Base-by-base conservation (phyloP, 2,329 filamentous ascomycete genomes). In the Talaromyces sp. region DNA sequence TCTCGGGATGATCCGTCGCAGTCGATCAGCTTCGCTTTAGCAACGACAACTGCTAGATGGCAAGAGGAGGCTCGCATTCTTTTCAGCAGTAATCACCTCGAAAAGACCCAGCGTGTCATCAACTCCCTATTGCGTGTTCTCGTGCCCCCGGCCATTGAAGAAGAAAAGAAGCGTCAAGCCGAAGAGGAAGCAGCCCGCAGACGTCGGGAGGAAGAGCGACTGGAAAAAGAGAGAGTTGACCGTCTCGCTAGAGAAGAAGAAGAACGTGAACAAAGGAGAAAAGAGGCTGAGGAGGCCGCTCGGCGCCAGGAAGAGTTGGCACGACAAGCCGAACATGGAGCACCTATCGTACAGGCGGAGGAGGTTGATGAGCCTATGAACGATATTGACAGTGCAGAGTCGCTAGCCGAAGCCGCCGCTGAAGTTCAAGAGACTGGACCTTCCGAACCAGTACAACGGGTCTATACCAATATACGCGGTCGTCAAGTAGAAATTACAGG, bases 401-500 rank as follows among this genome's bases (percentile, higher is more conserved):
- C 70, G 27, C 64, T 70, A 60, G 69, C 68, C 47, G 74, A 77
- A 67, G 67, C 72, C 10, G 31, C 22, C 7, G 68, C 71, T 43
- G 72, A 77, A 79, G 16, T 57, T 62, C 72, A 80, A 35, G 76
- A 82, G 60, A 74, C 81, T n/a, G 79, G 80, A 35, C 78, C 80
- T 22, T 76, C 82, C 41, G 83, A 85, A 60, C 80, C 84, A 54
- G 72, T 72, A 37, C 75, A 77, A 62, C 89, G 93, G 57, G 85
- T 96, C 35, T 89, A 89, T 71, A 96, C 92, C 16, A 93, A 86
- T 1, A 93, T 99, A 62, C 84, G 93, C 66, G 94, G 93, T 31
- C 90, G 91, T 68, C 88, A 95, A 72, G 87, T 96, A 62, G 95
- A 99, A 75, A 95, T 99, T 58, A 99, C 95, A 0, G 91, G 92